Evolutionary conservation across 225 moss, liverwort and hornwort species (phyloP).

Genomic region (Sphagnum tenellum): DNA sequence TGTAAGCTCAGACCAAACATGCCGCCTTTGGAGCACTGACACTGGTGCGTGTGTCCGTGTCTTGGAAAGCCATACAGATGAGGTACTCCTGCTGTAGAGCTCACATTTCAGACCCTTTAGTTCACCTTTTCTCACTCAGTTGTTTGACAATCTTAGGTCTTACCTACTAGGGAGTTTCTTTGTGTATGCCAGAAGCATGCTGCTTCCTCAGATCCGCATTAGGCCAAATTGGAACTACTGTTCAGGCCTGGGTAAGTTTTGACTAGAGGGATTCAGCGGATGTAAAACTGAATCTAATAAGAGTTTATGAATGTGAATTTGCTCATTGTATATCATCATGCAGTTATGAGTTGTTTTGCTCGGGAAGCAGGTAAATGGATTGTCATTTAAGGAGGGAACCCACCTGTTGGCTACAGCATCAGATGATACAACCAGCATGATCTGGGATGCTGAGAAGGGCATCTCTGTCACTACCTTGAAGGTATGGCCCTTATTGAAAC

Average conservation of each 20-base stretch:
- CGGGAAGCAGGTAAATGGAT: slow-evolving; percentile 72
- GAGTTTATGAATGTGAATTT: too few relatives aligned
- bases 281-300: too few relatives aligned
- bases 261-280: too few relatives aligned
- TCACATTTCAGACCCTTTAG: too few relatives aligned
- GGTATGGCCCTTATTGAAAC: slow-evolving; percentile 16
- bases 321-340: too few relatives aligned
- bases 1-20: slow-evolving; percentile 97
- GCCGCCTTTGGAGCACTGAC: slow-evolving; percentile 94
- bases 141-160: too few relatives aligned
- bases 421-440: slow-evolving; percentile 94
- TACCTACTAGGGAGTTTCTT: too few relatives aligned
- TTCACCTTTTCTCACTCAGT: too few relatives aligned
- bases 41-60: slow-evolving; percentile 86
- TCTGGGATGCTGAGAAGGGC: slow-evolving; percentile 99
- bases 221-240: too few relatives aligned
- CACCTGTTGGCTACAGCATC: slow-evolving; percentile 94
- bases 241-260: too few relatives aligned
- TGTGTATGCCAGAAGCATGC: too few relatives aligned
- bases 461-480: slow-evolving; percentile 87
- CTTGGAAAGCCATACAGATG: slow-evolving; percentile 96
- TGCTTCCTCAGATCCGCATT: too few relatives aligned
- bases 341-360: not conserved
- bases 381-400: slow-evolving; percentile 93
- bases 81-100: slow-evolving; percentile 22